Percentiles rank a stretch among this genome's conserved stretches.
Evolutionary conservation across 2,329 filamentous ascomycete genomes (phyloP).

Genomic region (Paecilomyces sp.): DNA sequence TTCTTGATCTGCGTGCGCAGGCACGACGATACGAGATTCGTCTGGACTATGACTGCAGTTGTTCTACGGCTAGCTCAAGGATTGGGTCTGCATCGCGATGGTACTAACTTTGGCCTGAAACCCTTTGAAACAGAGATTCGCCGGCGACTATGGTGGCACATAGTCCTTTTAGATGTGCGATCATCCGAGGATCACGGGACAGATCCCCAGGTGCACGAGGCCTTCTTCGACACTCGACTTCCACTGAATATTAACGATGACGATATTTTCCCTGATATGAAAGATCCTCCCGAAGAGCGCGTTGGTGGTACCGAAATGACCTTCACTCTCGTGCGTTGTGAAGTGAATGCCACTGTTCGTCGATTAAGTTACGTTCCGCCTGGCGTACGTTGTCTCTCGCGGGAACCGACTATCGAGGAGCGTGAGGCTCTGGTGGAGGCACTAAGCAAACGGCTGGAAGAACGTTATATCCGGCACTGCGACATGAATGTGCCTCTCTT

Average conservation of each 20-base stretch:
- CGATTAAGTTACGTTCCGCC: conserved; percentile 32
- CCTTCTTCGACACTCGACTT: conserved; percentile 39
- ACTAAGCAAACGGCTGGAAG: conserved; percentile 48
- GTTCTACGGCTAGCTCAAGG: conserved; percentile 36
- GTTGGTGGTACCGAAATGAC: conserved; percentile 50
- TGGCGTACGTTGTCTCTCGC: conserved; percentile 13
- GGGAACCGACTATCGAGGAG: conserved; percentile 19
- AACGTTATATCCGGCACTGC: conserved; percentile 48
- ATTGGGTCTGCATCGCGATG: conserved; percentile 47
- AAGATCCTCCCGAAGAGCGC: conserved; percentile 41
- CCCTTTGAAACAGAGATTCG: conserved; percentile 48
- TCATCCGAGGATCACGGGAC: conserved; percentile 44
- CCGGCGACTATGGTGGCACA: conserved; percentile 46
- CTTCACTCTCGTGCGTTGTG: conserved; percentile 45
- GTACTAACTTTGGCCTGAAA: conserved; percentile 38
- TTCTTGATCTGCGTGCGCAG: conserved; percentile 48
- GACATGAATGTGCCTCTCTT: conserved; percentile 49
- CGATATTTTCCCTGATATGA: conserved; percentile 43
- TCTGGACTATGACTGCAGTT: conserved; percentile 37
- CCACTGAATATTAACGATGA: conserved; percentile 49
- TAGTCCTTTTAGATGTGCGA: conserved; percentile 42
- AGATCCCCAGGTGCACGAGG: conserved; percentile 37
- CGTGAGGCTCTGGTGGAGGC: conserved; percentile 44
- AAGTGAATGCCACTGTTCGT: conserved; percentile 40
- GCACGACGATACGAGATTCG: conserved; percentile 34